Evolutionary conservation across 1,284 basidiomycete genomes (phyloP).

Genomic region (Bondarzewia mesenterica): DNA sequence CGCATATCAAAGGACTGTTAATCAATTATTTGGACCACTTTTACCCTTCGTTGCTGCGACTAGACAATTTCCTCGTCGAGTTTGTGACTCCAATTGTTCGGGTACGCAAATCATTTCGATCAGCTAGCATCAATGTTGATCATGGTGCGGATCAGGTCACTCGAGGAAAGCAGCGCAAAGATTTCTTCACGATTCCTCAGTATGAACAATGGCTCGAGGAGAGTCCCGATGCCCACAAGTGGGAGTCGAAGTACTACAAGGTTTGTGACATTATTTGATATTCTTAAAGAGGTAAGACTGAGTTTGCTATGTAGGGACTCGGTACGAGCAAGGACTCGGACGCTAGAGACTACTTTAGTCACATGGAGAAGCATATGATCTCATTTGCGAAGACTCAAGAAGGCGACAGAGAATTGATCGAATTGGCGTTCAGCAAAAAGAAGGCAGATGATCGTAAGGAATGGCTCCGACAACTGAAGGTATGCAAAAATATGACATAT

Average conservation of each 20-base stretch:
- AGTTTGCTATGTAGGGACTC: too few species aligned
- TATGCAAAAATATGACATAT: slow-evolving; percentile 17
- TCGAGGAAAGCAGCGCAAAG: slow-evolving; percentile 75
- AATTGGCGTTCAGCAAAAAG: slow-evolving; percentile 99
- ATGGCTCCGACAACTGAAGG: slow-evolving; percentile 93
- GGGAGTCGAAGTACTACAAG: slow-evolving; percentile 97
- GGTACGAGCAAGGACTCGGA: slow-evolving; percentile 89
- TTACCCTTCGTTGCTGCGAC: slow-evolving; percentile 89
- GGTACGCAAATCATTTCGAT: slow-evolving; percentile 35
- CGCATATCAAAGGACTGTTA: slow-evolving; percentile 97
- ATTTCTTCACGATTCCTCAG: slow-evolving; percentile 98
- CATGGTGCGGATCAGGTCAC: slow-evolving; percentile 41
- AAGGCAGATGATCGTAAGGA: slow-evolving; percentile 99
- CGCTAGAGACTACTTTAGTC: slow-evolving; percentile 88
- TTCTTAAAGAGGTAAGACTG: too few species aligned
- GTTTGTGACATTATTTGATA: slow-evolving; percentile 43
- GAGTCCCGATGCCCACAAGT: slow-evolving; percentile 76
- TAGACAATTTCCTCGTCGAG: slow-evolving; percentile 93
- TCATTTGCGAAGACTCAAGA: slow-evolving; percentile 79
- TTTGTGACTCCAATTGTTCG: slow-evolving; percentile 99
- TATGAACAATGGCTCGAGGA: slow-evolving; percentile 89
- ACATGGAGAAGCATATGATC: slow-evolving; percentile 92
- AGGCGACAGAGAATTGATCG: slow-evolving; percentile 86
- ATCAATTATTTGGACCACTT: slow-evolving; percentile 99
- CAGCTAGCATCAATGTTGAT: background rate